These are phyloP conservation scores for Penicillium sp. DNA, from an alignment of 2,329 filamentous ascomycete species.

Conservation along the genomic window DNA sequence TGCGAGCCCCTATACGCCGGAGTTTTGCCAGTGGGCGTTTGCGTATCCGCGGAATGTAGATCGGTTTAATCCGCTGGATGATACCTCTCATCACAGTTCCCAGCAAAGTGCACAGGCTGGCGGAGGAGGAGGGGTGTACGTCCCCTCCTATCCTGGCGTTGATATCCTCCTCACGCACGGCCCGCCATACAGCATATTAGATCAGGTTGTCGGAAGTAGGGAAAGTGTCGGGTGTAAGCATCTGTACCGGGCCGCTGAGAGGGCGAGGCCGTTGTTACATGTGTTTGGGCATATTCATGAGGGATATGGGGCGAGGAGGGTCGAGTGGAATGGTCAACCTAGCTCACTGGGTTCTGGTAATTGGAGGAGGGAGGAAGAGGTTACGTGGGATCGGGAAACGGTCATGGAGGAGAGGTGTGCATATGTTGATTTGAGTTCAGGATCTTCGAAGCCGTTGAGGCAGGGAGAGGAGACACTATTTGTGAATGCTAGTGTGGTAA, in stretches of 20 bases:
- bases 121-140: slow-evolving; percentile 31
- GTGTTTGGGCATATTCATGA: slow-evolving; percentile 69
- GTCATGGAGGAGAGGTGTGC: slow-evolving; percentile 39
- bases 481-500: slow-evolving; percentile 64
- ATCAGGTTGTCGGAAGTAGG: slow-evolving; percentile 40
- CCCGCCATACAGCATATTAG: slow-evolving; percentile 58
- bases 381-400: slow-evolving; percentile 30
- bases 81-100: neutral
- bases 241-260: slow-evolving; percentile 56
- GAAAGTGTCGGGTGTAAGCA: slow-evolving; percentile 60
- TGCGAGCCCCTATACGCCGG: slow-evolving; percentile 58
- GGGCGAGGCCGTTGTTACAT: slow-evolving; percentile 60
- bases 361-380: neutral
- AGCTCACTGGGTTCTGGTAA: slow-evolving; percentile 12
- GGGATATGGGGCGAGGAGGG: slow-evolving; percentile 54
- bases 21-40: slow-evolving; percentile 63
- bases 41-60: slow-evolving; percentile 57
- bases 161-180: slow-evolving; percentile 68
- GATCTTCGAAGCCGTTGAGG: slow-evolving; percentile 36
- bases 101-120: neutral
- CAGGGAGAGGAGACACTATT: slow-evolving; percentile 60
- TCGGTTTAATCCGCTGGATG: slow-evolving; percentile 53
- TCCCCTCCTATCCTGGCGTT: slow-evolving; percentile 51
- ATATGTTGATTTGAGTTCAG: slow-evolving; percentile 40
- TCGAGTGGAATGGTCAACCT: slow-evolving; percentile 26